These are phyloP conservation scores for Cercospora sojina DNA, from an alignment of 2,329 filamentous ascomycete genomes.

Conservation along the genomic window DNA sequence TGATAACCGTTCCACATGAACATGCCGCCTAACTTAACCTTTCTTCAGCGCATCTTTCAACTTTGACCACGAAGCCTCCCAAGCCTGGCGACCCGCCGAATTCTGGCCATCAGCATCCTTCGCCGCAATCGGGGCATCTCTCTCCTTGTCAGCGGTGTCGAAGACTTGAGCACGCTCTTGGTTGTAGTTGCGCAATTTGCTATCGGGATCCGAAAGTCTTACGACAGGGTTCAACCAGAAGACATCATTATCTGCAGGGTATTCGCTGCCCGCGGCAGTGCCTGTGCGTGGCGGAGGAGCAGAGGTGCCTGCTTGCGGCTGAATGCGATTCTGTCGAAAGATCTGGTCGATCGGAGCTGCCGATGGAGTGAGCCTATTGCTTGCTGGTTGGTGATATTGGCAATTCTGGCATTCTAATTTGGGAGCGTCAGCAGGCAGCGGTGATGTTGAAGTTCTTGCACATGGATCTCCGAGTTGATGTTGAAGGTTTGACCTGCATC, in stretches of 20 bases:
- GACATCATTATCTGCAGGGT: constrained; percentile 12
- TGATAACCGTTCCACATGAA: background rate
- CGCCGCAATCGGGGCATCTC: too few relatives aligned
- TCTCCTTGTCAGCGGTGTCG: background rate
- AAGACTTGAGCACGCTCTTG: constrained; percentile 10
- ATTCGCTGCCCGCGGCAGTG: background rate
- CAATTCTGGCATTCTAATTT: constrained; percentile 21
- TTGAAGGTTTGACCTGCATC: constrained; percentile 15
- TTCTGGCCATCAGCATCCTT: background rate
- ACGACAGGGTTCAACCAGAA: constrained; percentile 14
- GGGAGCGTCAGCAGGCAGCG: constrained; percentile 18
- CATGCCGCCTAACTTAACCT: background rate
- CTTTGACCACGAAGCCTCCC: constrained; percentile 17
- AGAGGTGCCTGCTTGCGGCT: background rate
- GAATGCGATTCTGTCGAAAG: background rate
- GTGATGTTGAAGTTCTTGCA: constrained; percentile 10
- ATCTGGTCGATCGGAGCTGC: background rate
- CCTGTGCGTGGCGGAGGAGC: background rate
- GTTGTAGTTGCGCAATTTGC: constrained; percentile 15
- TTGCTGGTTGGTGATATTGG: background rate
- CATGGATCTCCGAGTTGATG: constrained; percentile 12
- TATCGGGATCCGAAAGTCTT: constrained; percentile 6
- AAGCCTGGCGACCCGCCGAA: background rate
- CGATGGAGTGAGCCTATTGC: background rate
- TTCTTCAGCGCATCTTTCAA: background rate